phyloP scores from a whole-genome alignment of 1,139 yeast species.

The Lodderomyces margitis region DNA sequence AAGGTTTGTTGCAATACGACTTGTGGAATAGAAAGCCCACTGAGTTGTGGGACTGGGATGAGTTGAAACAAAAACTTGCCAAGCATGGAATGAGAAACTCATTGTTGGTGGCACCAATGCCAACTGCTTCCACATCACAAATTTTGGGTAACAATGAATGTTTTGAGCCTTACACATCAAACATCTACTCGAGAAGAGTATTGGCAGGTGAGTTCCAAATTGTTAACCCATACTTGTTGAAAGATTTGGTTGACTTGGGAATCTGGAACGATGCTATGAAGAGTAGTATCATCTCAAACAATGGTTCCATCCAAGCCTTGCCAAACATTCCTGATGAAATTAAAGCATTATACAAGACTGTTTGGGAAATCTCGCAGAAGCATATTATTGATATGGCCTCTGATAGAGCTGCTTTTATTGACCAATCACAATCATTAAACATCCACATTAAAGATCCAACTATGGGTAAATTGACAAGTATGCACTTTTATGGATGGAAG shows the following conservation, averaged over 20 bases:
- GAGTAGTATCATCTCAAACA: conserved; percentile 49
- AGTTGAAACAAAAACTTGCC: conserved; percentile 42
- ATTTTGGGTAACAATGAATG: conserved; percentile 61
- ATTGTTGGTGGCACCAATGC: conserved; percentile 64
- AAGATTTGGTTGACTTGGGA: conserved; percentile 55
- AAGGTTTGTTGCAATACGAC: conserved; percentile 56
- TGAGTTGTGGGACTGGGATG: conserved; percentile 58
- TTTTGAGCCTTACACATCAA: conserved; percentile 62
- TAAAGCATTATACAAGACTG: conserved; percentile 54
- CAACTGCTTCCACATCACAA: conserved; percentile 64
- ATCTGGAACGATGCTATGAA: conserved; percentile 55
- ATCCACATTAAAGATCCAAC: conserved; percentile 56
- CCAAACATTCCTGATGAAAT: conserved; percentile 51
- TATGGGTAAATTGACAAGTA: conserved; percentile 56
- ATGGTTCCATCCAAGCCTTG: conserved; percentile 55
- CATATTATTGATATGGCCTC: conserved; percentile 59
- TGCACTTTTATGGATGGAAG: conserved; percentile 65
- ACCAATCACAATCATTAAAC: conserved; percentile 61
- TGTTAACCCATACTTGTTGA: conserved; percentile 54
- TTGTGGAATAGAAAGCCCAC: conserved; percentile 60
- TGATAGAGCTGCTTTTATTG: conserved; percentile 59
- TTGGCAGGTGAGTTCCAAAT: conserved; percentile 62
- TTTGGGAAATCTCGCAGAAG: conserved; percentile 61
- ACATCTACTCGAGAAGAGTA: conserved; percentile 58
- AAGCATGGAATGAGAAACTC: conserved; percentile 56